phyloP scores from a whole-genome alignment of 2,329 filamentous ascomycete genomes.

The Neonectria neomacrospora region DNA sequence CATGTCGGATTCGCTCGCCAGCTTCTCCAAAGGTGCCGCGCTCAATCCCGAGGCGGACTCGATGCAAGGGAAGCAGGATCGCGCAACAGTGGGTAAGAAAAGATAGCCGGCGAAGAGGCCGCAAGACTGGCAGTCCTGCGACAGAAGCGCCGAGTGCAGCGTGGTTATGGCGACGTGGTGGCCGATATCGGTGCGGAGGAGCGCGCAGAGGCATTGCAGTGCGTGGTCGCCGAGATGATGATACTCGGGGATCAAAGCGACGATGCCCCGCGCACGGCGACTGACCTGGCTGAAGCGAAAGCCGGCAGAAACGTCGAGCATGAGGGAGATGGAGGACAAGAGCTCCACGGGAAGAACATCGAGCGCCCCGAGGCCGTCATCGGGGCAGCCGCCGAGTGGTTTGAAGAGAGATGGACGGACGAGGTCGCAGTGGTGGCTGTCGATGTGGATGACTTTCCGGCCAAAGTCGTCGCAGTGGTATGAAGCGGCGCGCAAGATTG shows the following conservation, averaged over 20 bases:
- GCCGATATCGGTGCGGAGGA: slow-evolving; percentile 25
- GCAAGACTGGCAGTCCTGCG: slow-evolving; percentile 19
- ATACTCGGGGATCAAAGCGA: slow-evolving; percentile 22
- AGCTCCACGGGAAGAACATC: slow-evolving; percentile 25
- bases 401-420: slow-evolving; percentile 22
- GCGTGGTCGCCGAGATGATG: slow-evolving; percentile 19
- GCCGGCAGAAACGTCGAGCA: slow-evolving; percentile 24
- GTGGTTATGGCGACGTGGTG: slow-evolving; percentile 17
- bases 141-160: slow-evolving; percentile 21
- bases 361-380: slow-evolving; percentile 21
- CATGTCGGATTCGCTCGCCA: slow-evolving; percentile 3
- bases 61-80: slow-evolving; percentile 24
- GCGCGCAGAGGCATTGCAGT: slow-evolving; percentile 15
- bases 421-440: slow-evolving; percentile 15
- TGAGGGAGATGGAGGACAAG: slow-evolving; percentile 22
- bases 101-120: slow-evolving; percentile 19
- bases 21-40: slow-evolving; percentile 21
- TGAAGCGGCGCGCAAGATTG: slow-evolving; percentile 15
- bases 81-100: slow-evolving; percentile 18
- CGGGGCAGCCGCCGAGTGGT: slow-evolving; percentile 17
- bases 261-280: slow-evolving; percentile 16
- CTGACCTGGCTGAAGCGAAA: slow-evolving; percentile 22
- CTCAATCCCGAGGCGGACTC: slow-evolving; percentile 24
- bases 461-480: slow-evolving; percentile 22
- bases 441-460: slow-evolving; percentile 19